Conservation (phyloP, 768 basidiomycete species). For the Paxillus rubicundulus region DNA sequence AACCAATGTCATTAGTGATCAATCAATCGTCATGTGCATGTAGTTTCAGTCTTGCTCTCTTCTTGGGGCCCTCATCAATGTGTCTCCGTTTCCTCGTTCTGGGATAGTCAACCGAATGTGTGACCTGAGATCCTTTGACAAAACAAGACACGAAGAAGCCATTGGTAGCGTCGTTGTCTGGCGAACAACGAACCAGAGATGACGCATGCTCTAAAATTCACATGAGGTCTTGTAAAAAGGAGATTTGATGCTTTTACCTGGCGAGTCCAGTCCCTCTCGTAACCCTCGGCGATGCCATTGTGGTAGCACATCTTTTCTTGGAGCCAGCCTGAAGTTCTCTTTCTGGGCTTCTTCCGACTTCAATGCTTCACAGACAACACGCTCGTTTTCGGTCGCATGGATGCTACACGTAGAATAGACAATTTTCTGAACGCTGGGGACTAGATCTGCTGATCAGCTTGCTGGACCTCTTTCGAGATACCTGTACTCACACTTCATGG, state of each 20-base stretch:
- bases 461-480: slow-evolving; percentile 3
- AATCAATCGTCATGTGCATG: slow-evolving; percentile 12
- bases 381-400: slow-evolving; percentile 89
- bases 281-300: slow-evolving; percentile 82
- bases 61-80: slow-evolving; percentile 14
- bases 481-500: slow-evolving; percentile 78
- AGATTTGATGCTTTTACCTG: slow-evolving; percentile 38
- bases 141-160: slow-evolving; percentile 99
- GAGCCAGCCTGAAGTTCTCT: slow-evolving; percentile 67
- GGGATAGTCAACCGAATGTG: slow-evolving; percentile 5
- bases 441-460: slow-evolving; percentile 37
- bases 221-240: not conserved
- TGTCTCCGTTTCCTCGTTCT: slow-evolving; percentile 27
- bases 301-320: slow-evolving; percentile 65
- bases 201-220: slow-evolving; percentile 49
- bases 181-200: slow-evolving; percentile 68
- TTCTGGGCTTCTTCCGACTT: slow-evolving; percentile 62
- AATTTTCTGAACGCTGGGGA: slow-evolving; percentile 73
- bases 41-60: slow-evolving; percentile 13
- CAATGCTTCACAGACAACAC: slow-evolving; percentile 77
- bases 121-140: slow-evolving; percentile 30
- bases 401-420: slow-evolving; percentile 99
- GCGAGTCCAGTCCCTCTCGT: slow-evolving; percentile 55
- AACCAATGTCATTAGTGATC: not conserved
- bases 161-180: slow-evolving; percentile 85